These are phyloP conservation scores for Cylindrotheca fusiformis DNA, from an alignment of 108 stramenopile species.

Conservation along the genomic window DNA sequence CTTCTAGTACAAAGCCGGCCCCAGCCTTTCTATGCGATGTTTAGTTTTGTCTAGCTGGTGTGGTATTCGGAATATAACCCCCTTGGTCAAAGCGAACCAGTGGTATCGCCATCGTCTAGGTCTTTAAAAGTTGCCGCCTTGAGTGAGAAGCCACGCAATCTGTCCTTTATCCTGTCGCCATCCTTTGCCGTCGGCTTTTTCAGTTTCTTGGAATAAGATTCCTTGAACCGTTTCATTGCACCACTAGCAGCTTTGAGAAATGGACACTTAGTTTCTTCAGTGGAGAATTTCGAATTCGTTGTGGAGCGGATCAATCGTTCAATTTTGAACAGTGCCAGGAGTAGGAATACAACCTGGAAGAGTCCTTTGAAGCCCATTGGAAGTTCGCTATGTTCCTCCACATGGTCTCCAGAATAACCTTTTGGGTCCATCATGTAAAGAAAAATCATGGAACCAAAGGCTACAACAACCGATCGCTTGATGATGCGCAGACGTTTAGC, in stretches of 20 bases:
- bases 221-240: slow-evolving; percentile 28
- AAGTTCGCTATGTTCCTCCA: slow-evolving; percentile 14
- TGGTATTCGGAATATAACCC: too few species aligned
- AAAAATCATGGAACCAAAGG: slow-evolving; percentile 19
- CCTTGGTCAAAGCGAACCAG: background rate
- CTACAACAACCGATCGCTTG: slow-evolving; percentile 14
- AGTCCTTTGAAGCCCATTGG: slow-evolving; percentile 37
- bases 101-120: background rate
- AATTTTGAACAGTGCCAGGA: slow-evolving; percentile 28
- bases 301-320: slow-evolving; percentile 20
- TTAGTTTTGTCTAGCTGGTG: background rate
- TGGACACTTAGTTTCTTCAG: slow-evolving; percentile 18
- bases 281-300: slow-evolving; percentile 1
- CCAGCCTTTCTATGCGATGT: too few species aligned
- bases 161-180: background rate
- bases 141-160: slow-evolving; percentile 33
- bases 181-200: slow-evolving; percentile 2
- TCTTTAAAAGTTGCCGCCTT: slow-evolving; percentile 7
- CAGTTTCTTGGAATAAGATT: slow-evolving; percentile 19
- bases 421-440: slow-evolving; percentile 30
- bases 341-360: slow-evolving; percentile 27
- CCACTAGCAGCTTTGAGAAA: slow-evolving; percentile 25
- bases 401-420: slow-evolving; percentile 1
- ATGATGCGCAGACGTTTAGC: slow-evolving; percentile 25
- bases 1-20: too few species aligned